Evolutionary conservation across 2,329 filamentous ascomycete genomes (phyloP).

Genomic region (Kalaharituber pfeilii): DNA sequence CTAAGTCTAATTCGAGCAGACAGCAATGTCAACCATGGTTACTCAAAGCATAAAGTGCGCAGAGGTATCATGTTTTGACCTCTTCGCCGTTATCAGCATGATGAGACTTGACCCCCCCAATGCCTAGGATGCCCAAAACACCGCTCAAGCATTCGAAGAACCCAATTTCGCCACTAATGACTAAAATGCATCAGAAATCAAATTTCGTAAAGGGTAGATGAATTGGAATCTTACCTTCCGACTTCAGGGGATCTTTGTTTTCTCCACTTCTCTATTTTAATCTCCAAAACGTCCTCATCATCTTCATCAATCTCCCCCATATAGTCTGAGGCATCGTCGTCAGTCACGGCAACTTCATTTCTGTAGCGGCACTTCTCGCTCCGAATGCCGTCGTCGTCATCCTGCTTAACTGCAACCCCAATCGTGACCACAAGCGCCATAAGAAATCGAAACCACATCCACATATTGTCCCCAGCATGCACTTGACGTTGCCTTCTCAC

Average conservation of each 20-base stretch:
- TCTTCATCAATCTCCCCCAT: neutral
- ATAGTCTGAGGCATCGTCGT: slow-evolving; percentile 10
- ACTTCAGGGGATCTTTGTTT: slow-evolving; percentile 6
- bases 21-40: no score
- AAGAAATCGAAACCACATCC: slow-evolving; percentile 18
- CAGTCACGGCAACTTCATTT: slow-evolving; percentile 14
- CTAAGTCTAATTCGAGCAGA: neutral
- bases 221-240: slow-evolving; percentile 2
- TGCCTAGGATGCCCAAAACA: neutral
- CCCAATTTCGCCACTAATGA: slow-evolving; percentile 6
- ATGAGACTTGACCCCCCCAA: neutral
- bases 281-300: slow-evolving; percentile 1
- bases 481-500: slow-evolving; percentile 4
- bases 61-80: neutral
- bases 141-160: slow-evolving; percentile 4
- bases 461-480: slow-evolving; percentile 16
- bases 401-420: slow-evolving; percentile 13
- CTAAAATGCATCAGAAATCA: neutral
- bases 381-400: neutral
- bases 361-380: neutral
- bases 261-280: slow-evolving; percentile 4
- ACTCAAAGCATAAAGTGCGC: no score
- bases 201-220: neutral
- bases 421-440: slow-evolving; percentile 18
- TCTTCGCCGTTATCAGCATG: neutral